Percentiles rank a stretch among this genome's conserved stretches.
phyloP scores from a whole-genome alignment of 768 basidiomycete species.

The Phanerochaete carnosa region DNA sequence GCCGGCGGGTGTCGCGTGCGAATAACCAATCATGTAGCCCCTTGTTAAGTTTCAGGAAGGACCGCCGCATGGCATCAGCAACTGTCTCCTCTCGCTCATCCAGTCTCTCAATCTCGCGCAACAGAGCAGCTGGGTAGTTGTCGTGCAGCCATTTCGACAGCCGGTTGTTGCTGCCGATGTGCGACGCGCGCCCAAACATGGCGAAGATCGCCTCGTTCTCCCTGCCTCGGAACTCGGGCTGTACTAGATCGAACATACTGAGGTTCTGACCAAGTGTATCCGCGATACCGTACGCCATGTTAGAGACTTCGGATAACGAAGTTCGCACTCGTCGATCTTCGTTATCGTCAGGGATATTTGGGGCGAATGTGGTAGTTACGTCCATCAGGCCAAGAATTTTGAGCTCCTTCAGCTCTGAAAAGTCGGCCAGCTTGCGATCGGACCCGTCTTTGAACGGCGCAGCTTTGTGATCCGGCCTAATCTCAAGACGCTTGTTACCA shows the following conservation, averaged over 20 bases:
- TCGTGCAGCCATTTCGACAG: slow-evolving; percentile 85
- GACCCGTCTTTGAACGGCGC: slow-evolving; percentile 23
- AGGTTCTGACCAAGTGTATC: slow-evolving; percentile 88
- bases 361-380: slow-evolving; percentile 64
- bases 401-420: slow-evolving; percentile 80
- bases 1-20: slow-evolving; percentile 55
- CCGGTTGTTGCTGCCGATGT: slow-evolving; percentile 55
- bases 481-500: slow-evolving; percentile 94
- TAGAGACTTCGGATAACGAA: slow-evolving; percentile 82
- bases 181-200: slow-evolving; percentile 84
- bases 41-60: slow-evolving; percentile 87
- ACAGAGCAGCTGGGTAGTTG: slow-evolving; percentile 65
- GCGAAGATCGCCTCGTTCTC: slow-evolving; percentile 89
- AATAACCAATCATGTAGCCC: slow-evolving; percentile 68
- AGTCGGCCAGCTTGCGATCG: slow-evolving; percentile 48
- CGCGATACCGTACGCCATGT: slow-evolving; percentile 95
- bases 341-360: slow-evolving; percentile 73
- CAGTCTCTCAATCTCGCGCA: slow-evolving; percentile 48
- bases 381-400: slow-evolving; percentile 97
- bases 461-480: slow-evolving; percentile 66
- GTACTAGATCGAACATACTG: slow-evolving; percentile 89
- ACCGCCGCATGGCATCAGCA: slow-evolving; percentile 75
- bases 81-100: slow-evolving; percentile 51
- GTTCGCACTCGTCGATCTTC: slow-evolving; percentile 91
- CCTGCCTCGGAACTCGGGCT: slow-evolving; percentile 74